Conservation (phyloP, 257 asterid genomes). For the Penstemon eatonii region DNA sequence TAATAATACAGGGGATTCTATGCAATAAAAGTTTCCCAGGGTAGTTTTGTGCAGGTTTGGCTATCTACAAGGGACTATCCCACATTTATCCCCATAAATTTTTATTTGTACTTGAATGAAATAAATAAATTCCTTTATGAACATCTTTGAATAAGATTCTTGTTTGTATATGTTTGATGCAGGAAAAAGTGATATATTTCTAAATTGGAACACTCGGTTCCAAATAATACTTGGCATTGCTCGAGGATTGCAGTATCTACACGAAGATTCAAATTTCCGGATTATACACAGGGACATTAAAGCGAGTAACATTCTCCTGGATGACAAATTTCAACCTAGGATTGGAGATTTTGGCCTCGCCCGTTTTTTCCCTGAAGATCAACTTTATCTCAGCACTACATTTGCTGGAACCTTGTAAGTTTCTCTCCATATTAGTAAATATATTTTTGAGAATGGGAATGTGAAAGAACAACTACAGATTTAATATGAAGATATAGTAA, state of each 20-base stretch:
- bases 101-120: neutral
- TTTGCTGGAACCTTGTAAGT: conserved; percentile 90
- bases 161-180: conserved; percentile 25
- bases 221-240: conserved; percentile 79
- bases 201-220: conserved; percentile 67
- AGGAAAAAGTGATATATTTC: conserved; percentile 50
- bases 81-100: no score
- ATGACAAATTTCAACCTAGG: conserved; percentile 69
- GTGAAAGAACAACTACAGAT: no score
- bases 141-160: conserved; percentile 7
- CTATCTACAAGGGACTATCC: no score
- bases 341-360: conserved; percentile 87
- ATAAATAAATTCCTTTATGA: neutral
- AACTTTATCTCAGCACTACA: conserved; percentile 80
- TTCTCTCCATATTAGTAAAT: conserved; percentile 1
- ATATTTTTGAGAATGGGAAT: no score
- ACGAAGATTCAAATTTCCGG: conserved; percentile 76
- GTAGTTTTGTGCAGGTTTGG: no score
- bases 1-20: no score
- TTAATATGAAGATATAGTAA: no score
- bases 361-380: conserved; percentile 87
- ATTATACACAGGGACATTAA: conserved; percentile 84
- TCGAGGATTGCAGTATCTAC: conserved; percentile 80
- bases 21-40: no score
- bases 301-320: conserved; percentile 84